Evolutionary conservation across 2,329 filamentous ascomycete genomes (phyloP).

Genomic region (Aspergillus sp.): DNA sequence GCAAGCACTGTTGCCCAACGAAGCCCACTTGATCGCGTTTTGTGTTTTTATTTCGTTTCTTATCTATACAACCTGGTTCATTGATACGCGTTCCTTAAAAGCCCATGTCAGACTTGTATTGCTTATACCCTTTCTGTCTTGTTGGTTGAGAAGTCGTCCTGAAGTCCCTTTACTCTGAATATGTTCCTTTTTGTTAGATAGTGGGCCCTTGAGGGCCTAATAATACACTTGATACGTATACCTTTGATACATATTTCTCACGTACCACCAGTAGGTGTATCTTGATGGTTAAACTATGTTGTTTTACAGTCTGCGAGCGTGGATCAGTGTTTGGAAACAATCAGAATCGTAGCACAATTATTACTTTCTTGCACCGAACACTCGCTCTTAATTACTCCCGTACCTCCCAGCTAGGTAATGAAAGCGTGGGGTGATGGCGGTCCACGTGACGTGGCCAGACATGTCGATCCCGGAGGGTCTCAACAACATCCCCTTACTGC

Average conservation of each 20-base stretch:
- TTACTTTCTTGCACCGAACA: too few relatives aligned
- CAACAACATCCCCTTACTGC: neutral
- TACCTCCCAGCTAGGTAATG: too few relatives aligned
- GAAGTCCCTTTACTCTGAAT: neutral
- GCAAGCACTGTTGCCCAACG: constrained; percentile 44
- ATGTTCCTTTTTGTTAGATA: neutral
- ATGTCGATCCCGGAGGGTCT: neutral
- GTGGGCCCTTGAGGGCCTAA: neutral
- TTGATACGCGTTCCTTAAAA: constrained; percentile 2
- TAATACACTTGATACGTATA: neutral
- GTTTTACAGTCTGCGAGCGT: too few relatives aligned
- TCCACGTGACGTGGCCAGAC: constrained; percentile 2
- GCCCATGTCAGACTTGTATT: neutral
- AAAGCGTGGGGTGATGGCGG: too few relatives aligned
- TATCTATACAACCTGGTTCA: neutral
- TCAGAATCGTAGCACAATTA: too few relatives aligned
- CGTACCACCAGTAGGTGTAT: too few relatives aligned
- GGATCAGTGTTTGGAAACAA: neutral
- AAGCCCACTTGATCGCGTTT: constrained; percentile 22
- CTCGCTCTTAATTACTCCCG: too few relatives aligned
- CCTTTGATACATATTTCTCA: too few relatives aligned
- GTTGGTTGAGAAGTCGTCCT: neutral
- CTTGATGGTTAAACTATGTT: too few relatives aligned
- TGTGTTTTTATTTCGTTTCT: neutral
- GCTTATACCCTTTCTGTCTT: neutral